Base-by-base conservation (phyloP, 768 basidiomycete genomes). In the Rhodosporidiobolus odoratus region DNA sequence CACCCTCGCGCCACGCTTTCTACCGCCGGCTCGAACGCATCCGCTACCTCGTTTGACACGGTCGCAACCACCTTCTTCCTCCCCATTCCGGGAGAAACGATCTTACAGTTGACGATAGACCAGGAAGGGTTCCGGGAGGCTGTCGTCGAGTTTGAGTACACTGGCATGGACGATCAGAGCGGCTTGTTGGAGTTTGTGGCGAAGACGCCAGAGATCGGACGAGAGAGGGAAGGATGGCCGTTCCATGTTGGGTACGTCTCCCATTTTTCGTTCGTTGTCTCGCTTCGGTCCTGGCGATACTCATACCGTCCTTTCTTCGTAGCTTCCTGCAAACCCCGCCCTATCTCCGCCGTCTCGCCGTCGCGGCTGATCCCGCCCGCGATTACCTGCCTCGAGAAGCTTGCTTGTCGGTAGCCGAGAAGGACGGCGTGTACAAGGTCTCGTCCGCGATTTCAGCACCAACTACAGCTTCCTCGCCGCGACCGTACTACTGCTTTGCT, bases 81-180 rank as follows among this genome's bases (percentile, higher is more conserved):
- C 32, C 54, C 54, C 40, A 35, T 53, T 19, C 34, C 38, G 13
- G 65, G 65, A 2, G 48, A 60, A 35, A 32, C 65, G 50, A 66
- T 30, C 37, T 16, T 66, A 17, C 38, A 60, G 12, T 25, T 66
- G 7, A 13, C 53, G 58, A 54, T 66, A 27, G 58, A 60, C 32
- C 65, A 66, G 25, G 65, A 66, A 66, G 65, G 65, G 16, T 66
- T 66, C 40, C 47, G 65, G 4, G 58, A 66, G 40, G 58, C 65
- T 4, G 34, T 43, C 32, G 58, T 66, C 38, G 58, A 60, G 38
- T 66, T 66, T 30, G 48, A 53, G 9, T 66, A 66, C 40, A 53
- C 21, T 19, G 65, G 65, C 7, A 40, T 32, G 13, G 65, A 60
- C 43, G 30, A 19, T 12, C 56, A 60, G 50, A 57, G 50, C 25